Evolutionary conservation across 805 yeast genomes (phyloP).

Genomic region (Candida nanaspora): DNA sequence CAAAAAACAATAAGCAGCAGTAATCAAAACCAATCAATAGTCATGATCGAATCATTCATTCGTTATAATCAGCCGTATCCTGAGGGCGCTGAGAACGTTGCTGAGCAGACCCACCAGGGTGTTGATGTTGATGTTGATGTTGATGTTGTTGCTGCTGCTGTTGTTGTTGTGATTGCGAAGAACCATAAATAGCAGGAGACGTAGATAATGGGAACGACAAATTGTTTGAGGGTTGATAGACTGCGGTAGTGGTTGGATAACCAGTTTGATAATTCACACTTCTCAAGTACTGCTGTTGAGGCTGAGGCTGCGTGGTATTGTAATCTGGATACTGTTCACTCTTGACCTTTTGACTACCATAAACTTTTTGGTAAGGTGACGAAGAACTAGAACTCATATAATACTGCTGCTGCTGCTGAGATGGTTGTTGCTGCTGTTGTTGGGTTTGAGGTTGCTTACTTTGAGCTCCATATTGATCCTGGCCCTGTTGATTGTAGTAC

Average conservation of each 20-base stretch:
- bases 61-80: not conserved
- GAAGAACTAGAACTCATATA: not conserved
- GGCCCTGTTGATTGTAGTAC: not conserved
- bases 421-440: conserved; percentile 1
- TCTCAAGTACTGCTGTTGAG: not conserved
- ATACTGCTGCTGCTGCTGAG: conserved; percentile 1
- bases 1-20: too few species aligned
- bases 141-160: not conserved
- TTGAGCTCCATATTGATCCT: conserved; percentile 1
- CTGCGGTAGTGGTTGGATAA: not conserved
- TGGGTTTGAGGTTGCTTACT: too few species aligned
- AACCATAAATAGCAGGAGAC: not conserved
- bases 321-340: not conserved
- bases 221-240: not conserved
- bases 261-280: not conserved
- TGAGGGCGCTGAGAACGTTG: not conserved
- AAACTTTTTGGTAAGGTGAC: not conserved
- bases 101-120: too few species aligned
- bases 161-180: not conserved
- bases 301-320: not conserved
- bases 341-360: not conserved
- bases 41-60: not conserved
- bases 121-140: not conserved
- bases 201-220: not conserved
- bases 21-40: too few species aligned